Percentiles rank a stretch among this genome's conserved stretches.
Evolutionary conservation across 1,139 yeast genomes (phyloP).

Genomic region (Williopsis jadinii): DNA sequence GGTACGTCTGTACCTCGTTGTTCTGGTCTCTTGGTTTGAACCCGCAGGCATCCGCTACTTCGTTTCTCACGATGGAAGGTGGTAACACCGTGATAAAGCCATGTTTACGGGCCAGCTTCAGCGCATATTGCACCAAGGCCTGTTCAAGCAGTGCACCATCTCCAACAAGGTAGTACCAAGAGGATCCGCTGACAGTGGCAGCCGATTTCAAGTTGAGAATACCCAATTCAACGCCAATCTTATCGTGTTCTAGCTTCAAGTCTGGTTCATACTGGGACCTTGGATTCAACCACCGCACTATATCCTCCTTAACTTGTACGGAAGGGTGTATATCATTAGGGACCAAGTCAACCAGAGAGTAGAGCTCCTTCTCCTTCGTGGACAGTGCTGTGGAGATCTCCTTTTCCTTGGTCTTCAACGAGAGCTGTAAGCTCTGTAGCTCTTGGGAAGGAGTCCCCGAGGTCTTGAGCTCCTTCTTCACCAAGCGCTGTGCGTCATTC

Average conservation of each 20-base stretch:
- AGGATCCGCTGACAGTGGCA: conserved; percentile 70
- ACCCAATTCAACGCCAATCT: conserved; percentile 53
- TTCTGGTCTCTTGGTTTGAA: conserved; percentile 90
- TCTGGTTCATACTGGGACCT: conserved; percentile 13
- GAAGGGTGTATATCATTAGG: conserved; percentile 62
- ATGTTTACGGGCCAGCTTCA: conserved; percentile 52
- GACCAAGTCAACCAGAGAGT: conserved; percentile 40
- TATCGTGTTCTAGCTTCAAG: conserved; percentile 39
- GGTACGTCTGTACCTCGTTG: conserved; percentile 81
- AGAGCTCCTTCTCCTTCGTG: conserved; percentile 32
- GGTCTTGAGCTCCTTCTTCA: no score
- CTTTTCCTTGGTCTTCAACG: conserved; percentile 16
- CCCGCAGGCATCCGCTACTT: conserved; percentile 84
- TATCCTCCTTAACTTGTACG: conserved; percentile 41
- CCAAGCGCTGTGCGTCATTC: no score
- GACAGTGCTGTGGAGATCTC: conserved; percentile 10
- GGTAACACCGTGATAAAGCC: conserved; percentile 76
- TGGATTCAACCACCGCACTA: conserved; percentile 47
- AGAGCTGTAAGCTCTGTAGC: conserved; percentile 8
- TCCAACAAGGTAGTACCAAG: conserved; percentile 81
- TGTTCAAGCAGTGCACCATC: conserved; percentile 89
- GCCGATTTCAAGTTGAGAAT: conserved; percentile 70
- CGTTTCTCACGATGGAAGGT: conserved; percentile 78
- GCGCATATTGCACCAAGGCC: conserved; percentile 77
- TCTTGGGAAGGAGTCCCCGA: conserved; percentile 2